These are phyloP conservation scores for Ganoderma multipileum DNA, from an alignment of 1,284 basidiomycete genomes.

Conservation along the genomic window DNA sequence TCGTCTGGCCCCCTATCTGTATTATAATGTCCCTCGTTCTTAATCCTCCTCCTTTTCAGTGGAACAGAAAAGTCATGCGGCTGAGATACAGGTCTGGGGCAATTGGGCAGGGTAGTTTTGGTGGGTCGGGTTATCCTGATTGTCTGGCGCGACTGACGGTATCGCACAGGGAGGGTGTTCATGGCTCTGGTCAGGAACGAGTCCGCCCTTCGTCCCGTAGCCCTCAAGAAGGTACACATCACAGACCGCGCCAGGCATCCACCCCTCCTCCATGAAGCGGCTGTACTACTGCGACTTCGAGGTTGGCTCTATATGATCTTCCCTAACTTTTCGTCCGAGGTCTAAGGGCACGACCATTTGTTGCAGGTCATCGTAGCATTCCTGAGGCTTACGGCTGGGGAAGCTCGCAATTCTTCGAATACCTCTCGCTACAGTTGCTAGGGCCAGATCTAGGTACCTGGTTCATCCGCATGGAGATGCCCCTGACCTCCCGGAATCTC, in stretches of 20 bases:
- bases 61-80: neutral
- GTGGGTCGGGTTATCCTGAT: neutral
- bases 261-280: neutral
- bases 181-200: neutral
- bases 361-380: neutral
- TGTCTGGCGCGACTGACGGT: neutral
- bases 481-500: neutral
- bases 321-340: neutral
- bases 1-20: too few species aligned
- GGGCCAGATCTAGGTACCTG: neutral
- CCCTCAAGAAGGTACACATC: neutral
- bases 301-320: neutral
- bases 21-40: too few species aligned
- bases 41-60: too few species aligned
- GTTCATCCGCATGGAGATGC: neutral
- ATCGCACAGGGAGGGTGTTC: neutral
- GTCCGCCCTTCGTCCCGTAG: neutral
- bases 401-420: neutral
- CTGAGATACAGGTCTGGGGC: neutral
- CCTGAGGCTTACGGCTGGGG: neutral
- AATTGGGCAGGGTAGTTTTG: neutral
- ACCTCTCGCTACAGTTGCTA: neutral
- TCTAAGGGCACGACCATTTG: neutral
- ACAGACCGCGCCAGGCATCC: neutral
- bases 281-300: neutral